phyloP scores from a whole-genome alignment of 805 yeast genomes.

The Metschnikowia similis region DNA sequence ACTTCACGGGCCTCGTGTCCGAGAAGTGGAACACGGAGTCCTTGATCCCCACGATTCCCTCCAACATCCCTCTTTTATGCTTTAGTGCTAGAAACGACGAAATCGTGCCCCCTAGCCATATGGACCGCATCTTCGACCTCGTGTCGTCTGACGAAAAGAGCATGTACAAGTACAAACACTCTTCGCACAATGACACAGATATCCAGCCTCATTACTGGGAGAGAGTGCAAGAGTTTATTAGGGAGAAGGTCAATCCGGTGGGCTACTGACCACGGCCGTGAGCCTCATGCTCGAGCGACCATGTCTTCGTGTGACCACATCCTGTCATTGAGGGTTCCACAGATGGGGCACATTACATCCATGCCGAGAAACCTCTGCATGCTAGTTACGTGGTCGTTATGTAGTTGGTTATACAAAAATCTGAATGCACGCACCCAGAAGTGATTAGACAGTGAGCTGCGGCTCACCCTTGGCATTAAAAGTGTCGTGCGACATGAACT shows the following conservation, averaged over 20 bases:
- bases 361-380: neutral
- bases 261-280: constrained; percentile 14
- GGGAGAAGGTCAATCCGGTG: constrained; percentile 38
- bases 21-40: constrained; percentile 80
- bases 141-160: constrained; percentile 48
- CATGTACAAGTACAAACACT: constrained; percentile 51
- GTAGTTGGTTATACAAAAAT: constrained; percentile 14
- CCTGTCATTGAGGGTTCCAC: too few species aligned
- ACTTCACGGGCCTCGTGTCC: constrained; percentile 59
- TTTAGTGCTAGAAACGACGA: constrained; percentile 78
- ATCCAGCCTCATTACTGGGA: constrained; percentile 77
- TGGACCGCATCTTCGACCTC: constrained; percentile 56
- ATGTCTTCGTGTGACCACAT: too few species aligned
- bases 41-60: constrained; percentile 50
- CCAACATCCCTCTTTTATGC: constrained; percentile 61
- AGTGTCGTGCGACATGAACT: constrained; percentile 69
- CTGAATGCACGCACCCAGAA: constrained; percentile 4
- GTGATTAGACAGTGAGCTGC: constrained; percentile 17
- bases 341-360: neutral
- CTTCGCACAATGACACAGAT: constrained; percentile 83
- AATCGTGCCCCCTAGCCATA: constrained; percentile 85
- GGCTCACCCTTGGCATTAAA: constrained; percentile 36
- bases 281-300: neutral
- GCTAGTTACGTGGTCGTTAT: constrained; percentile 13
- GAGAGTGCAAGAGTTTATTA: constrained; percentile 53